Conservation (phyloP, 1,139 yeast genomes). For the Saccharomyces hybrid region DNA sequence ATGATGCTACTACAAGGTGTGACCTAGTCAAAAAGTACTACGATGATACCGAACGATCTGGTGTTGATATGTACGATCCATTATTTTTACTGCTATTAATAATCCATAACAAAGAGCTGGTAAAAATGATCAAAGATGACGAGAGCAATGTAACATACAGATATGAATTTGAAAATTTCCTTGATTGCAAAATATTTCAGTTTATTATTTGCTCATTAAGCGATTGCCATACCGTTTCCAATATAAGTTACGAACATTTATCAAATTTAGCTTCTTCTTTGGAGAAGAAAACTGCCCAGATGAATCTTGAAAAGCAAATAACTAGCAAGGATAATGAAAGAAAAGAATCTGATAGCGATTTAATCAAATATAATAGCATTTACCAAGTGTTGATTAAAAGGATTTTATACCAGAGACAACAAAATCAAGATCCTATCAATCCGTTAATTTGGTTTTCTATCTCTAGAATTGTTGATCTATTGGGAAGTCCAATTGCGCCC, state of each 20-base stretch:
- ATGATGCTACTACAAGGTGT: conserved; percentile 17
- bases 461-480: conserved; percentile 48
- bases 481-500: conserved; percentile 62
- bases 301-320: neutral
- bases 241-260: conserved; percentile 41
- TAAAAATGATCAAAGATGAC: conserved; percentile 32
- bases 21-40: conserved; percentile 29
- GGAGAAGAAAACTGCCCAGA: conserved; percentile 3
- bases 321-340: conserved; percentile 5
- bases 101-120: conserved; percentile 56
- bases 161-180: conserved; percentile 51
- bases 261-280: conserved; percentile 38
- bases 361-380: conserved; percentile 54
- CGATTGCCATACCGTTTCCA: conserved; percentile 47
- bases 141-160: conserved; percentile 28
- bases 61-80: conserved; percentile 45
- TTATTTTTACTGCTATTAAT: conserved; percentile 52
- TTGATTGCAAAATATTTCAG: conserved; percentile 55
- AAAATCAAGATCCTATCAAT: conserved; percentile 28
- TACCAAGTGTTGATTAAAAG: conserved; percentile 57
- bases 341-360: conserved; percentile 24
- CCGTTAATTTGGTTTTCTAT: conserved; percentile 42
- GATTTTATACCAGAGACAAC: conserved; percentile 36
- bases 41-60: conserved; percentile 14
- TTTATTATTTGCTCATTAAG: conserved; percentile 47